Conservation (phyloP, 306 rosid genomes). For the Acmispon strigosus region DNA sequence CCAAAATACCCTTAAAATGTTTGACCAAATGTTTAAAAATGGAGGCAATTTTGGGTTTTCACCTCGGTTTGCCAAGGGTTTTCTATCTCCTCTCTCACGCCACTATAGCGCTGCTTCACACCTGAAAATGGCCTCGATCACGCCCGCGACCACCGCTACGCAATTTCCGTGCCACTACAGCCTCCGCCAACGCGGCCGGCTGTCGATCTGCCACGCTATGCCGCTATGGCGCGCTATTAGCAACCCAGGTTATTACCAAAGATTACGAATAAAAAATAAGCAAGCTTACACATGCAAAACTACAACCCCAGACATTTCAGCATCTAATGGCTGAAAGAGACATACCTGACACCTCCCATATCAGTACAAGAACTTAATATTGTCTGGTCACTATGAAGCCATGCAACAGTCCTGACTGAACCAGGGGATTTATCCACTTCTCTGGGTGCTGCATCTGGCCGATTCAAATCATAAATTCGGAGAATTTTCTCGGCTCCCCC, state of each 20-base stretch:
- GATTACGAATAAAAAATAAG: background rate
- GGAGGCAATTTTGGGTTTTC: too few relatives aligned
- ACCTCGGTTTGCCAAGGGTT: too few relatives aligned
- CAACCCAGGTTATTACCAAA: background rate
- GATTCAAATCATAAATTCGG: constrained; percentile 87
- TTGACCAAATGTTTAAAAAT: too few relatives aligned
- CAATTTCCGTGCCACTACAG: too few relatives aligned
- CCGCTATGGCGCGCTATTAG: too few relatives aligned
- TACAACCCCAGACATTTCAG: background rate
- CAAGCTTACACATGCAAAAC: background rate
- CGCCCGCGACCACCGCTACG: too few relatives aligned
- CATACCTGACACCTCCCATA: constrained; percentile 93
- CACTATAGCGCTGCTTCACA: too few relatives aligned
- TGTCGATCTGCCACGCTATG: too few relatives aligned
- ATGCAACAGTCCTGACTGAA: constrained; percentile 87
- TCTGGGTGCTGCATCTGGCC: constrained; percentile 91
- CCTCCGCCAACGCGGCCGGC: too few relatives aligned
- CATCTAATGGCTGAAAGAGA: background rate
- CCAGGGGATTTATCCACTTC: constrained; percentile 97
- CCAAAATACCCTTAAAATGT: too few relatives aligned
- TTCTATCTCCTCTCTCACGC: too few relatives aligned
- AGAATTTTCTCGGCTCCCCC: constrained; percentile 92
- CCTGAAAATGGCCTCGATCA: too few relatives aligned
- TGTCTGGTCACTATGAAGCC: constrained; percentile 97
- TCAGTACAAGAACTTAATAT: constrained; percentile 95